Evolutionary conservation across 2,329 filamentous ascomycete species (phyloP).

Genomic region (Aspergillus bombycis): DNA sequence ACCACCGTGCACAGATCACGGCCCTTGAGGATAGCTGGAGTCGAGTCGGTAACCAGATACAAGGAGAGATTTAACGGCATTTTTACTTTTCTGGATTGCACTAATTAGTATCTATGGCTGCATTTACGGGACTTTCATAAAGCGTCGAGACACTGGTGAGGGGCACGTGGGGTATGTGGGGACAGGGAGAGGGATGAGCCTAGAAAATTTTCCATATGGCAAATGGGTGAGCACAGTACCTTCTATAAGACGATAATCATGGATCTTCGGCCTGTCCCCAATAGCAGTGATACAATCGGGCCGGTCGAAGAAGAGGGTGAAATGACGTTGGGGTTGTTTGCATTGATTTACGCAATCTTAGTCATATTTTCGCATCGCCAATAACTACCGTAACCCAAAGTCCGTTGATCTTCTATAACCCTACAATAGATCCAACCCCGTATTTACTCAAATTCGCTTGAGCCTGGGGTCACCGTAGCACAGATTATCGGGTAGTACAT

Average conservation of each 20-base stretch:
- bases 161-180: constrained; percentile 8
- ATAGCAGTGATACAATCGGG: not conserved
- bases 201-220: constrained; percentile 1
- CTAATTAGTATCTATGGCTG: not conserved
- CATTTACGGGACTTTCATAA: not conserved
- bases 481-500: not conserved
- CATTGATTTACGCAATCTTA: not conserved
- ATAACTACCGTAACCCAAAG: too few relatives aligned
- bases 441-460: not conserved
- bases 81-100: constrained; percentile 25
- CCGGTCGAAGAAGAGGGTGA: not conserved
- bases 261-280: not conserved
- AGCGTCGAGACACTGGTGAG: not conserved
- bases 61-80: constrained; percentile 72
- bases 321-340: constrained; percentile 3
- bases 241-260: not conserved
- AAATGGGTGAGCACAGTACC: not conserved
- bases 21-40: constrained; percentile 75
- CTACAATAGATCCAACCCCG: not conserved
- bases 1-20: constrained; percentile 74
- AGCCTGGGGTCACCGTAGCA: not conserved
- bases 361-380: not conserved
- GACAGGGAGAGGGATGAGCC: not conserved
- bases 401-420: not conserved
- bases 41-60: constrained; percentile 93